These are phyloP conservation scores for Boletus tomentosulus DNA, from an alignment of 768 basidiomycete genomes.

Conservation along the genomic window DNA sequence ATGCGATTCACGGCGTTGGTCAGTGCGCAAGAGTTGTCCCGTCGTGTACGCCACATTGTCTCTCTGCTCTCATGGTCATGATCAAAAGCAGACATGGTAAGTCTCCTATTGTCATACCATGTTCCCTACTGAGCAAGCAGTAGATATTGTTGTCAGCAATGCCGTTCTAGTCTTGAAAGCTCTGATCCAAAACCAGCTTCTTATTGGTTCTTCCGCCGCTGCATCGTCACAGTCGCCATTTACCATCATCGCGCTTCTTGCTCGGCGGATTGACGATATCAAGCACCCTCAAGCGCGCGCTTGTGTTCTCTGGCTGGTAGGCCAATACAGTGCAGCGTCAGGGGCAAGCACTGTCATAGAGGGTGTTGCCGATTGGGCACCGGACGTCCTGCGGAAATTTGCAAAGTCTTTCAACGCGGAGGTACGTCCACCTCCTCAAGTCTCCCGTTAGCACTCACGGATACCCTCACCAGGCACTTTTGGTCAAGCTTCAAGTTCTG, in stretches of 20 bases:
- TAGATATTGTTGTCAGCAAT: conserved; percentile 73
- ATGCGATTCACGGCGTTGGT: conserved; percentile 77
- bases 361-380: conserved; percentile 74
- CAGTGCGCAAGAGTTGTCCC: conserved; percentile 66
- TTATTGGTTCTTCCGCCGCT: conserved; percentile 29
- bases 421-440: conserved; percentile 36
- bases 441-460: neutral
- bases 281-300: conserved; percentile 77
- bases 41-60: conserved; percentile 64
- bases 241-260: conserved; percentile 74
- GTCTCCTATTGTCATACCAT: conserved; percentile 18
- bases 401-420: conserved; percentile 71
- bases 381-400: conserved; percentile 81
- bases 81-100: conserved; percentile 73
- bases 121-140: conserved; percentile 3
- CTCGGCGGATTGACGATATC: conserved; percentile 74
- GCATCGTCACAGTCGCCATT: conserved; percentile 41
- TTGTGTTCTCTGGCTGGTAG: conserved; percentile 89
- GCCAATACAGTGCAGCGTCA: conserved; percentile 66
- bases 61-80: conserved; percentile 72
- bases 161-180: conserved; percentile 84
- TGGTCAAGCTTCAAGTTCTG: conserved; percentile 80
- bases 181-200: conserved; percentile 69
- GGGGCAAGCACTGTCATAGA: conserved; percentile 38
- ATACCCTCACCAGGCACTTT: conserved; percentile 39